Conservation (phyloP, 2,329 filamentous ascomycete genomes). For the Colletotrichum brevisporum region DNA sequence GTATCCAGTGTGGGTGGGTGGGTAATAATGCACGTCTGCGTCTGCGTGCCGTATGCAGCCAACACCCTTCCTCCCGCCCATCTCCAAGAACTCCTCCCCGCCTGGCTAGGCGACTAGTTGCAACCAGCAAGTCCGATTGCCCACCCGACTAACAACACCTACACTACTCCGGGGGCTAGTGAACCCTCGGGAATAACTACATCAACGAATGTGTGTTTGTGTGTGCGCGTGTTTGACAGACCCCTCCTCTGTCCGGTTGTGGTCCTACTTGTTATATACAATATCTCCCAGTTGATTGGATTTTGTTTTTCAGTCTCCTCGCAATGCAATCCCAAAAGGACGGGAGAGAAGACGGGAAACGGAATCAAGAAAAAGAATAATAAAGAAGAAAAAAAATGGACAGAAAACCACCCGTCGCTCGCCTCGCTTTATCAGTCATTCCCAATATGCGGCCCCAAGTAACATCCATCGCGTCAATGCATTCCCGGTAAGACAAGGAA, state of each 20-base stretch:
- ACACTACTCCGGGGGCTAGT: neutral
- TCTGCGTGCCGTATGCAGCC: conserved; percentile 23
- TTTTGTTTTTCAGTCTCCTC: conserved; percentile 26
- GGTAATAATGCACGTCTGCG: too few species aligned
- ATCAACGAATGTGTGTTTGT: conserved; percentile 18
- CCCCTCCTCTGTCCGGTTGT: neutral
- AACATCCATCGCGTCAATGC: conserved; percentile 33
- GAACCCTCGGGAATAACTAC: conserved; percentile 1
- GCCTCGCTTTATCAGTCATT: conserved; percentile 32
- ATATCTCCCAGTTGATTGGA: conserved; percentile 19
- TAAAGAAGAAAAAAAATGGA: neutral
- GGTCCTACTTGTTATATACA: conserved; percentile 34
- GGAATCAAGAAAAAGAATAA: neutral
- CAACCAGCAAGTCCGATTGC: neutral
- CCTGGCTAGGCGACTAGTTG: neutral
- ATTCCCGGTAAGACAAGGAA: conserved; percentile 5
- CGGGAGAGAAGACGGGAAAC: neutral
- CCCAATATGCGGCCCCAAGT: conserved; percentile 33
- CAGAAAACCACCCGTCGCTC: conserved; percentile 19
- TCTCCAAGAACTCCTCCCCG: conserved; percentile 12
- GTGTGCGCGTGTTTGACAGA: neutral
- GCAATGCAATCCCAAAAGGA: conserved; percentile 31
- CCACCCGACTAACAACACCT: neutral
- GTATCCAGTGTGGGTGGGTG: too few species aligned
- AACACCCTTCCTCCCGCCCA: conserved; percentile 7